Percentiles rank a stretch among this genome's conserved stretches.
These are phyloP conservation scores for Kurtzmaniella quercitrusa DNA, from an alignment of 1,139 yeast genomes.

Conservation along the genomic window DNA sequence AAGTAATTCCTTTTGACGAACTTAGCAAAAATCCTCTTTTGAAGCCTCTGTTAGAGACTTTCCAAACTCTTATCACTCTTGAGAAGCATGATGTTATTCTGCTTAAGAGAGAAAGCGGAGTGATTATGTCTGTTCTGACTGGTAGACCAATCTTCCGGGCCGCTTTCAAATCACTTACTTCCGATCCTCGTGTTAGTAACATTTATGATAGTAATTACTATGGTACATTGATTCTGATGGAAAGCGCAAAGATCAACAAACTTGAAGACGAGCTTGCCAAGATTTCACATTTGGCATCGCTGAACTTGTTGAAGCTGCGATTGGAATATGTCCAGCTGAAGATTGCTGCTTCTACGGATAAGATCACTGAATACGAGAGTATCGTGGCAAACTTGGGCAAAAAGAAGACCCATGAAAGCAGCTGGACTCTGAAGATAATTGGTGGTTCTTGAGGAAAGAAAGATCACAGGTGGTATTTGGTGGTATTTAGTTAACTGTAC, in stretches of 20 bases:
- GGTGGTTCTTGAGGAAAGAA: neutral
- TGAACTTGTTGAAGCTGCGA: slow-evolving; percentile 51
- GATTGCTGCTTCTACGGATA: slow-evolving; percentile 52
- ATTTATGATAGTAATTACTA: slow-evolving; percentile 63
- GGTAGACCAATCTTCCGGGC: slow-evolving; percentile 84
- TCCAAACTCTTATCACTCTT: slow-evolving; percentile 55
- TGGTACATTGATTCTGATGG: slow-evolving; percentile 50
- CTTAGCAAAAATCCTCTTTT: slow-evolving; percentile 60
- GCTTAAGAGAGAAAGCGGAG: slow-evolving; percentile 69
- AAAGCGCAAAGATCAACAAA: slow-evolving; percentile 57
- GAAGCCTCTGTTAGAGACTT: slow-evolving; percentile 49
- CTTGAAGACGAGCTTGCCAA: slow-evolving; percentile 69
- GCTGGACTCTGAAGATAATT: neutral
- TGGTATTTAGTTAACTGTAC: too few species aligned
- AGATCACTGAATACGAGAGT: slow-evolving; percentile 40
- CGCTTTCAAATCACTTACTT: slow-evolving; percentile 66
- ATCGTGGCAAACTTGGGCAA: slow-evolving; percentile 18
- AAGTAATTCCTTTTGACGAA: slow-evolving; percentile 45
- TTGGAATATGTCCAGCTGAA: slow-evolving; percentile 62
- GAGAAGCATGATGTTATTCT: slow-evolving; percentile 78
- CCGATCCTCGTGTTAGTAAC: slow-evolving; percentile 53
- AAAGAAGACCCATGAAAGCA: slow-evolving; percentile 1
- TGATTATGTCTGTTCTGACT: slow-evolving; percentile 59
- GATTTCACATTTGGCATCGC: slow-evolving; percentile 46
- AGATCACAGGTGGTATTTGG: too few species aligned